Conservation (phyloP, 176 grass and related monocot genomes). For the Stipa capillata region DNA sequence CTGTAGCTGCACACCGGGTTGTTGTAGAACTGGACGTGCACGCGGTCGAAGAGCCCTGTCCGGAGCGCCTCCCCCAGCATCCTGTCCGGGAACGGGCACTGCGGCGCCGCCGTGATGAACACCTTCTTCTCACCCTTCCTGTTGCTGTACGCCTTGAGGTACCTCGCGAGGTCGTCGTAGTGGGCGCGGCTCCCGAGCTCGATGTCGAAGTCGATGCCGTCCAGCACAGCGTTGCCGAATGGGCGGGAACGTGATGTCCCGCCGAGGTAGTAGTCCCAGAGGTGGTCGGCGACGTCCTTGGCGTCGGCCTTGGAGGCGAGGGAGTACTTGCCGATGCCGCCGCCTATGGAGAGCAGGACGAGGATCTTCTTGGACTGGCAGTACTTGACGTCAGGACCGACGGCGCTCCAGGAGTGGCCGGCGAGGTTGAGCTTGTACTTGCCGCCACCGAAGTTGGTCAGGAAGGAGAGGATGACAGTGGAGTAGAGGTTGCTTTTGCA, state of each 20-base stretch:
- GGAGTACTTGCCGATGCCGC: slow-evolving; percentile 4
- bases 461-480: slow-evolving; percentile 15
- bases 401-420: neutral
- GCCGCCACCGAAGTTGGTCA: neutral
- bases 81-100: slow-evolving; percentile 65
- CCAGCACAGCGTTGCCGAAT: neutral
- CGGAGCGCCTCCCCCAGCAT: neutral
- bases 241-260: neutral
- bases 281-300: neutral
- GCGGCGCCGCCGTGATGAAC: slow-evolving; percentile 39
- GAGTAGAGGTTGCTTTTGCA: neutral
- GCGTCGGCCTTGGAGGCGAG: neutral
- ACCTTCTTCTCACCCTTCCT: neutral
- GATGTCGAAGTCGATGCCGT: slow-evolving; percentile 13
- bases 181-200: neutral
- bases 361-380: slow-evolving; percentile 2
- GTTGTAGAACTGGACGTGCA: slow-evolving; percentile 13
- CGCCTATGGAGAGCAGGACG: slow-evolving; percentile 12
- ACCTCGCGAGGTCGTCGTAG: neutral
- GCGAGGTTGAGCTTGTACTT: neutral
- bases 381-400: neutral
- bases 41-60: slow-evolving; percentile 9
- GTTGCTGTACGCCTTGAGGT: neutral
- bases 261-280: neutral
- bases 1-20: neutral